Conservation (phyloP, 2,329 filamentous ascomycete genomes). For the Fusarium acutatum region DNA sequence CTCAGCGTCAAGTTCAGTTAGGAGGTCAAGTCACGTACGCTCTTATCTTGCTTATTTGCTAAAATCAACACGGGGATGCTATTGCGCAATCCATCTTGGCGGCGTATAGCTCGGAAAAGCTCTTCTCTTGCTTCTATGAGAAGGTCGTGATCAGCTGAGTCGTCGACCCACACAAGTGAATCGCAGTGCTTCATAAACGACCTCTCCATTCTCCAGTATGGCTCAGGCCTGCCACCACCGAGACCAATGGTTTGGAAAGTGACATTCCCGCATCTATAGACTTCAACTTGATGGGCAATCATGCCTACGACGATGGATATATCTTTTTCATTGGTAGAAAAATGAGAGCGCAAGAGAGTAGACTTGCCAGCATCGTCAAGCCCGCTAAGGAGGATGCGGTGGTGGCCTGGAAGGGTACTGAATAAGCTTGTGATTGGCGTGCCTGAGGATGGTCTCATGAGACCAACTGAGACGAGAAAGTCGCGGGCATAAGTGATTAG, state of each 20-base stretch:
- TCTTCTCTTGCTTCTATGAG: neutral
- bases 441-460: neutral
- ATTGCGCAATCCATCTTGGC: neutral
- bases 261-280: neutral
- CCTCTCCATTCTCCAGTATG: neutral
- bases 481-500: neutral
- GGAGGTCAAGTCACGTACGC: fast-evolving
- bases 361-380: neutral
- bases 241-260: neutral
- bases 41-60: neutral
- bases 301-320: neutral
- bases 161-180: neutral
- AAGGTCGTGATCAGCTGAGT: neutral
- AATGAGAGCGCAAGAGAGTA: neutral
- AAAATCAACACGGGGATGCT: neutral
- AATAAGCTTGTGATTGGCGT: neutral
- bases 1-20: neutral
- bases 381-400: neutral
- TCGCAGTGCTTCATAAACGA: neutral
- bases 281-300: neutral
- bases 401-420: neutral
- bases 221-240: neutral
- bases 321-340: neutral
- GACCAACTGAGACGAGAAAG: neutral
- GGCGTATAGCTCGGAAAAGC: neutral